Base-by-base conservation (phyloP, 495 filamentous ascomycete species). In the Penicillium steckii region DNA sequence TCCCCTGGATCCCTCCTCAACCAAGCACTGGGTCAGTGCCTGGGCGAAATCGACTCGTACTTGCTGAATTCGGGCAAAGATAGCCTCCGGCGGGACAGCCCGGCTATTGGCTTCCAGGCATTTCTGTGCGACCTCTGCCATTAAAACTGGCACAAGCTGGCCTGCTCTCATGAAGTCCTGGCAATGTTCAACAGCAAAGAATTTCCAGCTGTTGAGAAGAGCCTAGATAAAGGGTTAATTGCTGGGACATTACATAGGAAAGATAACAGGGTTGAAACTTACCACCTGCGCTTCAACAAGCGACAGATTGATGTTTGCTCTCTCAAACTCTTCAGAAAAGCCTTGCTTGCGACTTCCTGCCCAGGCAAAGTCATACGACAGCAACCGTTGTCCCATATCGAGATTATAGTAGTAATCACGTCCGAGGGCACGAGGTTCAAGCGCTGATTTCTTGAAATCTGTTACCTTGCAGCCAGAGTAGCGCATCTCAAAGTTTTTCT, bases 231-330 rank as follows among this genome's bases (percentile, higher is more conserved):
- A 41, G 10, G 8, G 55, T 27, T 38, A 38, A 27, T 41, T 48
- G 38, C 52, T 62, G 77, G 10, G 15, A 25, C 38, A 4, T 42
- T 22, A 3, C 7, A 9, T 19, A 37, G 69, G 76, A 65, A 15
- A 46, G 23, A 38, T 18, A 13, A 21, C 2, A 13, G 17, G 2
- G 38, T 30, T 27, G 3, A 15, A 46, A 82, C 89, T 74, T 81
- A 91, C 86, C 54, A 94, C 82, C 74, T 97, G 90, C 29, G 93
- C 86, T 63, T 97, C 91, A 38, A 97, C 89, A 13, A 96, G 73
- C 17, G 90, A 94, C 49, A 98, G 63, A 64, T 97, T 97, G 58
- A 88, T 63, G 66, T 98, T 97, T 29, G 92, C 94, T 55, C 80
- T 81, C 61, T 83, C 82, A 65, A 97, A 83, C 62, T 97, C 95